These are phyloP conservation scores for Tylopilus intermedius DNA, from an alignment of 768 basidiomycete species.

Conservation along the genomic window DNA sequence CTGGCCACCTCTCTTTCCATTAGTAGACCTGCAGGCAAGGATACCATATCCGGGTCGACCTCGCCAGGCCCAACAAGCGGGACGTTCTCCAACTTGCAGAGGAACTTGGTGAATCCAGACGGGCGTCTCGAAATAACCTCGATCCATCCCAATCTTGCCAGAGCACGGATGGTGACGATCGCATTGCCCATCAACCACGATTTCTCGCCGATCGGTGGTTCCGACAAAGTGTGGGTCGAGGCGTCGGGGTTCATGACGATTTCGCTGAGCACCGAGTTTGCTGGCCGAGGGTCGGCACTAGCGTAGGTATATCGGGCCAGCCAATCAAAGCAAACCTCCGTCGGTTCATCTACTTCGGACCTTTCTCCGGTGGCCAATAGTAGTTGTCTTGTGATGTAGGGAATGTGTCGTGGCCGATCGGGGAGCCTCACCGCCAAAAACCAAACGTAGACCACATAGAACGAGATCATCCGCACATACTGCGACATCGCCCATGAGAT, in stretches of 20 bases:
- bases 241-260: slow-evolving; percentile 62
- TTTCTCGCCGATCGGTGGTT: slow-evolving; percentile 53
- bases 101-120: slow-evolving; percentile 81
- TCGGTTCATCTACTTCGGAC: slow-evolving; percentile 73
- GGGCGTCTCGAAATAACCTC: slow-evolving; percentile 81
- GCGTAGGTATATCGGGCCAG: slow-evolving; percentile 91
- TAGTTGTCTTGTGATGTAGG: slow-evolving; percentile 82
- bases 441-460: slow-evolving; percentile 91
- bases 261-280: slow-evolving; percentile 71
- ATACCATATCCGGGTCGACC: slow-evolving; percentile 72
- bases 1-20: slow-evolving; percentile 53
- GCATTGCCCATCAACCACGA: slow-evolving; percentile 85
- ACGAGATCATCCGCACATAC: slow-evolving; percentile 85
- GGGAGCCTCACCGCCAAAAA: slow-evolving; percentile 82
- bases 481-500: slow-evolving; percentile 86
- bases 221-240: slow-evolving; percentile 27
- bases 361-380: slow-evolving; percentile 79
- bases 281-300: slow-evolving; percentile 87
- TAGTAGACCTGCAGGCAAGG: slow-evolving; percentile 66
- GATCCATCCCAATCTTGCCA: slow-evolving; percentile 79
- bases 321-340: slow-evolving; percentile 98
- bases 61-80: slow-evolving; percentile 82
- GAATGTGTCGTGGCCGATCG: slow-evolving; percentile 75
- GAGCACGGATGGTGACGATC: slow-evolving; percentile 73
- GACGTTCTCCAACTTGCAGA: slow-evolving; percentile 85